Evolutionary conservation across 306 rosid genomes (phyloP).

Genomic region (Prunus kanzakura): DNA sequence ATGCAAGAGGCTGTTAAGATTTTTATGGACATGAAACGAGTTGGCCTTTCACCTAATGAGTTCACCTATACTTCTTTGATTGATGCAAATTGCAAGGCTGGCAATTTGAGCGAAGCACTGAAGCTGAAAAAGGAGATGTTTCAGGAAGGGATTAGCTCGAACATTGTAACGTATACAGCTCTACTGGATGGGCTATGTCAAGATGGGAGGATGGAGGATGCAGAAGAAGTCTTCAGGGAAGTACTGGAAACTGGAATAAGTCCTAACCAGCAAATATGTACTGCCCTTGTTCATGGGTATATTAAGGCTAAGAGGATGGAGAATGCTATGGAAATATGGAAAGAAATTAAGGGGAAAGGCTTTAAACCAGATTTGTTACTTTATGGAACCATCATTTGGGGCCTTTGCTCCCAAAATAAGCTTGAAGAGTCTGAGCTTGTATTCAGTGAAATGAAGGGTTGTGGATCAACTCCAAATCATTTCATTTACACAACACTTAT

Average conservation of each 20-base stretch:
- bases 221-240: conserved; percentile 64
- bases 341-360: conserved; percentile 62
- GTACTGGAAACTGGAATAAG: conserved; percentile 57
- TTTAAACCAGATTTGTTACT: conserved; percentile 60
- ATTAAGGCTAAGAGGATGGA: conserved; percentile 57
- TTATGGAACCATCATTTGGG: conserved; percentile 80
- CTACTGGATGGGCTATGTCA: conserved; percentile 80
- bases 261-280: conserved; percentile 56
- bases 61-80: conserved; percentile 81
- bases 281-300: conserved; percentile 84
- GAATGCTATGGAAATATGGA: conserved; percentile 52
- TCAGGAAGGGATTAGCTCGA: conserved; percentile 56
- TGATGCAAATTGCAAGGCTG: conserved; percentile 82
- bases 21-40: conserved; percentile 78
- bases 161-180: conserved; percentile 64
- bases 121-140: conserved; percentile 70
- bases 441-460: conserved; percentile 52
- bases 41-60: conserved; percentile 82
- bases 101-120: conserved; percentile 61
- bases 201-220: conserved; percentile 70
- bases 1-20: conserved; percentile 70
- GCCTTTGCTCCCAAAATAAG: conserved; percentile 63
- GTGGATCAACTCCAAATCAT: conserved; percentile 60
- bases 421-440: conserved; percentile 56
- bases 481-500: conserved; percentile 69